Evolutionary conservation across 2,329 filamentous ascomycete species (phyloP), one percentile per base, ranked within the genome.

Genomic region (Calonectria pteridis): DNA sequence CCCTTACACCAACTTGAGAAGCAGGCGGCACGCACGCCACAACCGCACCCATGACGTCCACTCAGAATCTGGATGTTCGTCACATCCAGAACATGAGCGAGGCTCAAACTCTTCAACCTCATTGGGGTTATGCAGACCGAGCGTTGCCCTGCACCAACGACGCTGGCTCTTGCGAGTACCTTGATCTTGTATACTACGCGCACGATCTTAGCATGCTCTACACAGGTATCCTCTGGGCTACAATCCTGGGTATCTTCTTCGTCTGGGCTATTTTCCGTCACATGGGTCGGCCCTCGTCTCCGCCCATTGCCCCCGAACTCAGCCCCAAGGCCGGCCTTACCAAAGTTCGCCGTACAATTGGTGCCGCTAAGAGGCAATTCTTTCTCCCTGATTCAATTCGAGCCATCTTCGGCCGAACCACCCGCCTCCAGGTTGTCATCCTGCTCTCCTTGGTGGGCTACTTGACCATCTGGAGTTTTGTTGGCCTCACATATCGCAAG

Each of bases 381-480:
- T 85, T 95, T 3, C 88, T 95, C 2, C 91, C 91, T 0, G 92
- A 94, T 77, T 87, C 88, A 4, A 83, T 88, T 3, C 85, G 88
- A 23, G 78, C 83, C 26, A 78, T 94, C 67, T 95, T 95, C 76
- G 93, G 93, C 33, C 88, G 91, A 73, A 91, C 92, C 2, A 94
- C 92, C 0, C 88, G 93, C 26, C 86, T 94, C 9, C 94, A 95
- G 80, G 88, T 95, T 4, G 78, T 91, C 28, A 86, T 94, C 33
- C 85, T 95, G 3, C 81, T 87, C 0, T 83, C 91, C 13, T 82
- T 95, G 1, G 81, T 87, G 1, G 88, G 80, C 2, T 95, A 96
- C 79, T 85, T 95, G 0, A 84, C 90, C 55, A 85, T 95, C 74
- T 94, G 92, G 85, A 90, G 89, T 81, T 94, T 95, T 63, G 88